Base-by-base conservation (phyloP, 164 flowering plant species). In the Platanus orientalis region DNA sequence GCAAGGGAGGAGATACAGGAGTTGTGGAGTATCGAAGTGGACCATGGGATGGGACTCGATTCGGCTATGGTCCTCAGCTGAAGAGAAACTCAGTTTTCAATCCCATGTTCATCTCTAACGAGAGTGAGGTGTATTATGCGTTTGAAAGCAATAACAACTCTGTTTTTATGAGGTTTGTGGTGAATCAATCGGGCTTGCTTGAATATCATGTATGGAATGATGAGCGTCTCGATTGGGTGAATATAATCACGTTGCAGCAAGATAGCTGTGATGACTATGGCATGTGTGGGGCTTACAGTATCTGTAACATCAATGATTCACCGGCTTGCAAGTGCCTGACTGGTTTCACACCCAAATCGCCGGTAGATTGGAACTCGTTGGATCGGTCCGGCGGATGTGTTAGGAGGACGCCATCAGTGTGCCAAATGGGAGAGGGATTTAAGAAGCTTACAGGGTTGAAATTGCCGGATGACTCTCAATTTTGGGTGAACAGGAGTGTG, bases 31-130 rank as follows among this genome's bases (percentile, higher is more conserved):
- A 19, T 28, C 59, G 81, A 30, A 23, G 39, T 0, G 79, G 79
- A 4, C 65, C 71, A 3, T 78, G 81, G 81, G 67, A 75, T 54
- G 77, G 81, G 19, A 17, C 57, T 21, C 44, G 12, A 27, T 74
- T 71, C 40, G 66, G 67, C 29, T 76, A 78, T 2, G 7, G 16
- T 24, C 68, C 78, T 1, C 7, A 44, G 12, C 3, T 66, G 49
- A 62, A 40, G 10, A 14, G 1, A 36, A 14, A 36, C 42, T 1
- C 42, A 36, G 42, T 36, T 20, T 39, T 54, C 5, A 61, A 58
- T 19, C 54, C 63, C 7, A 6, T 51, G 12, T 62, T 58, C 34
- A 57, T 25, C 1, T 54, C 26, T 23, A 69, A 76, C 25, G 39
- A 57, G 19, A 32, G 64, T 9, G 75, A 73, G 69, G 58, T 69